phyloP scores from a whole-genome alignment of 371 early-diverging fungal species.

The Cokeromyces recurvatus region DNA sequence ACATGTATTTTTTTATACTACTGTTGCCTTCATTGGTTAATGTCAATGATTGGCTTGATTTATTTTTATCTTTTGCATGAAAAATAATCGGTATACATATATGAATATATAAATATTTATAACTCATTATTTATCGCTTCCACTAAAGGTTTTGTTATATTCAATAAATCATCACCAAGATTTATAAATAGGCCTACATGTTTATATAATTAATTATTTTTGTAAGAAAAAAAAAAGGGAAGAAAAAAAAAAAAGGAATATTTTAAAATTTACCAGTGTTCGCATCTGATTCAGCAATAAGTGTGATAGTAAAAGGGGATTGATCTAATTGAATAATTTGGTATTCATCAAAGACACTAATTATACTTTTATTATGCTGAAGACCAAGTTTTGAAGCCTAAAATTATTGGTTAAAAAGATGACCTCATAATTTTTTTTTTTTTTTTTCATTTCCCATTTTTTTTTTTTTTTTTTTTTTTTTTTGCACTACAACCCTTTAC shows the following conservation, averaged over 20 bases:
- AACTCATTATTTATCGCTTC: too few relatives aligned
- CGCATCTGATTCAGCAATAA: conserved; percentile 49
- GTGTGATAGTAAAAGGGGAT: conserved; percentile 52
- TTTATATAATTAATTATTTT: too few relatives aligned
- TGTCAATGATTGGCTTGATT: conserved; percentile 16
- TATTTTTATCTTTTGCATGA: conserved; percentile 14
- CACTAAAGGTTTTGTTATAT: conserved; percentile 27
- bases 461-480: not conserved
- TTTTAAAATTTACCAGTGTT: conserved; percentile 49
- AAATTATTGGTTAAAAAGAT: conserved; percentile 6
- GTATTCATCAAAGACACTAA: conserved; percentile 53
- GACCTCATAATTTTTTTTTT: conserved; percentile 4
- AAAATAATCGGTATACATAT: too few relatives aligned
- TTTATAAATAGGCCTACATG: conserved; percentile 29
- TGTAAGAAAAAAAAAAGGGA: too few relatives aligned
- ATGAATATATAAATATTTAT: too few relatives aligned
- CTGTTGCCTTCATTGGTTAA: too few relatives aligned
- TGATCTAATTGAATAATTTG: conserved; percentile 61
- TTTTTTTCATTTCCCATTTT: too few relatives aligned
- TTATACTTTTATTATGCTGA: conserved; percentile 55
- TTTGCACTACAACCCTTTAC: conserved; percentile 7
- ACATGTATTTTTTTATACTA: too few relatives aligned
- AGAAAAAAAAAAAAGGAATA: too few relatives aligned
- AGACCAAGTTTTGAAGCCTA: conserved; percentile 65
- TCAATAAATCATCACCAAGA: conserved; percentile 22